Base-by-base conservation (phyloP, 129 eudicot genomes). In the Gnaphalium uliginosum region DNA sequence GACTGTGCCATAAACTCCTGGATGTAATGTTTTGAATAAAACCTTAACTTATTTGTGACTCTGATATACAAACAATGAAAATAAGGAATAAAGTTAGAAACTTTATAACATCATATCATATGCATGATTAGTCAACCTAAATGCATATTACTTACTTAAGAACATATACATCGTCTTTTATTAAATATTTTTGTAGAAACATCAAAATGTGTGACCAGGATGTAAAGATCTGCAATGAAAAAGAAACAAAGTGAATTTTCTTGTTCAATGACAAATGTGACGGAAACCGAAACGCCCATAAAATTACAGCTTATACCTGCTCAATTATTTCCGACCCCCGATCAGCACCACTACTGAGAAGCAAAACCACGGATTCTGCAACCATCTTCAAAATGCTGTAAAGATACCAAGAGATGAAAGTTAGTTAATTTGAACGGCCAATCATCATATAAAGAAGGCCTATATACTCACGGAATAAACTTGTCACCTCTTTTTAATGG, bases 1-100 rank as follows among this genome's bases (percentile, higher is more conserved):
- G 97, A 86, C 59, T 88, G 87, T 6, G 97, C 96, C 98, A 89
- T 85, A 73, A 88, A 90, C 77, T 90, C 93, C 61, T 86, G 98
- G 39, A 93, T 78, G 81, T 90, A 87, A 63, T 90, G 91, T 75
- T 85, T 88, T 0, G 81, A 87, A 68, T 90, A 90, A 76, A 86
- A 90, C 81, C 96, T 81, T 75, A 93, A 67, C 64, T 83, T 87
- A 51, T 74, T 69, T 61, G 97, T 88, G 46, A 80, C 83, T 72
- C 96, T 92, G 83, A 21, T 22, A 53, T 22, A 56, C 48, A 23
- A 21, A 53, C 39, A 27, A 65, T 32, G 24, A 10, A 74, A 22
- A 30, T 72, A 25, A 54, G 22, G 60, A 22, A 51, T n/a, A 57
- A 27, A 27, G 29, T 27, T 27, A 27, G 29, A 27, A 27, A 27